Evolutionary conservation across 2,329 filamentous ascomycete genomes (phyloP).

Genomic region (Ilyonectria mors-panacis): DNA sequence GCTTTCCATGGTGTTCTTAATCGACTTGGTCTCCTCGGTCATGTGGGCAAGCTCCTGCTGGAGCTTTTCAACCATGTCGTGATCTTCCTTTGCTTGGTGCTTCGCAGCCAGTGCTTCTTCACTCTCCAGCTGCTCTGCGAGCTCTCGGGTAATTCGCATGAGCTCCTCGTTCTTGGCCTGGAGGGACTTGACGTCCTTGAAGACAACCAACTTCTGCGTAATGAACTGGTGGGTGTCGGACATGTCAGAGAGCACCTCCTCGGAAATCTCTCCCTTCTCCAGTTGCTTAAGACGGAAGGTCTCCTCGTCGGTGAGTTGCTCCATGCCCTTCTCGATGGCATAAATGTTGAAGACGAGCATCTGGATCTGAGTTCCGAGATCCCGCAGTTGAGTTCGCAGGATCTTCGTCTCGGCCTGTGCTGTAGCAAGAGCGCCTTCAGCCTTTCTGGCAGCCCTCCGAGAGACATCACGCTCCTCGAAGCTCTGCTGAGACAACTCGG

Average conservation of each 20-base stretch:
- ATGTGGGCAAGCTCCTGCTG: constrained; percentile 81
- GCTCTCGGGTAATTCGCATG: constrained; percentile 83
- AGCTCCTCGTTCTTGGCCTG: constrained; percentile 91
- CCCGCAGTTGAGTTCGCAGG: constrained; percentile 87
- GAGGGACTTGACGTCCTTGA: constrained; percentile 86
- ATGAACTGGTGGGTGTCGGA: constrained; percentile 92
- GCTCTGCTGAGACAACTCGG: constrained; percentile 85
- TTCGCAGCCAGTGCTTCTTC: constrained; percentile 83
- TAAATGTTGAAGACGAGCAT: constrained; percentile 91
- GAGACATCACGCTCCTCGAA: constrained; percentile 85
- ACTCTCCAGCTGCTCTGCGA: constrained; percentile 92
- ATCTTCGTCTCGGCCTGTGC: constrained; percentile 81
- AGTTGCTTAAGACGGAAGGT: constrained; percentile 82
- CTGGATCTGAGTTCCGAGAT: constrained; percentile 91
- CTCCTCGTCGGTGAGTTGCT: constrained; percentile 80
- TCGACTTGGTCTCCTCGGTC: constrained; percentile 87
- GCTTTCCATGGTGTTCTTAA: constrained; percentile 88
- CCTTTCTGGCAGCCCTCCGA: constrained; percentile 83
- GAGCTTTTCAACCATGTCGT: constrained; percentile 81
- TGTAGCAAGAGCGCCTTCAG: constrained; percentile 78
- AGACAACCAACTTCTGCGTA: constrained; percentile 89
- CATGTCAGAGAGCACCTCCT: constrained; percentile 79
- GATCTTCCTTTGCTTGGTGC: constrained; percentile 73
- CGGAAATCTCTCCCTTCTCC: constrained; percentile 80
- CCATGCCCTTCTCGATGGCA: constrained; percentile 83